A percentile compares a stretch with the other conserved stretches of the same genome.
phyloP scores from a whole-genome alignment of 2,329 filamentous ascomycete species.

The Alternaria atra region DNA sequence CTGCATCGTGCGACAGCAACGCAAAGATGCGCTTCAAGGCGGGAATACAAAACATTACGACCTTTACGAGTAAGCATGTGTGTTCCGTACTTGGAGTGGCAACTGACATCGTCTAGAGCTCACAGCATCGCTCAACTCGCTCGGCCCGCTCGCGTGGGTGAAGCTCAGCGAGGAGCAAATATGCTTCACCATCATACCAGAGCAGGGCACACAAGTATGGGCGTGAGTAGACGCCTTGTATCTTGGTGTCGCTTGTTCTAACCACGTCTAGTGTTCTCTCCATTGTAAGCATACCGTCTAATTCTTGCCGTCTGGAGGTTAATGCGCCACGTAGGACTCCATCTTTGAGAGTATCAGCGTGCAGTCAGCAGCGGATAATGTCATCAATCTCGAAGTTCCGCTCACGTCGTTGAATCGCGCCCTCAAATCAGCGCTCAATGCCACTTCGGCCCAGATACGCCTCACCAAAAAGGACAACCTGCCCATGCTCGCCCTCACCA shows the following conservation, averaged over 20 bases:
- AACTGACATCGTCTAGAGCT: slow-evolving; percentile 58
- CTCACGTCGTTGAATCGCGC: slow-evolving; percentile 88
- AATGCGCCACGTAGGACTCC: slow-evolving; percentile 68
- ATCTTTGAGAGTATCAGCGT: slow-evolving; percentile 91
- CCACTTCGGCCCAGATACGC: slow-evolving; percentile 81
- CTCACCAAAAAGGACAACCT: slow-evolving; percentile 92
- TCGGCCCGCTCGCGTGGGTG: slow-evolving; percentile 89
- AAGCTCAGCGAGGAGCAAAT: slow-evolving; percentile 86
- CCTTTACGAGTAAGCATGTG: slow-evolving; percentile 60
- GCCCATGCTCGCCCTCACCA: slow-evolving; percentile 88
- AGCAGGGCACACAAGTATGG: slow-evolving; percentile 96
- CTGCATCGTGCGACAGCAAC: slow-evolving; percentile 19
- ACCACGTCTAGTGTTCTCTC: slow-evolving; percentile 50
- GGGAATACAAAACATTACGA: slow-evolving; percentile 60
- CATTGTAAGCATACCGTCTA: slow-evolving; percentile 51
- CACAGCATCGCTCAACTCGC: slow-evolving; percentile 68
- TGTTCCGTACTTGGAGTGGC: accelerated
- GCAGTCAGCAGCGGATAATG: slow-evolving; percentile 85
- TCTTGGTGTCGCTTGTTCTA: slow-evolving; percentile 27
- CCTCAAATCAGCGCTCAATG: slow-evolving; percentile 86
- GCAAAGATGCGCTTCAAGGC: slow-evolving; percentile 63
- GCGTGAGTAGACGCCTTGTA: slow-evolving; percentile 66
- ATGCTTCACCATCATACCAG: slow-evolving; percentile 94
- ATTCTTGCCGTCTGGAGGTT: slow-evolving; percentile 10
- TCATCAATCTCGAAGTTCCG: slow-evolving; percentile 95